phyloP scores from a whole-genome alignment of 2,329 filamentous ascomycete genomes.

The Neopestalotiopsis sp. region DNA sequence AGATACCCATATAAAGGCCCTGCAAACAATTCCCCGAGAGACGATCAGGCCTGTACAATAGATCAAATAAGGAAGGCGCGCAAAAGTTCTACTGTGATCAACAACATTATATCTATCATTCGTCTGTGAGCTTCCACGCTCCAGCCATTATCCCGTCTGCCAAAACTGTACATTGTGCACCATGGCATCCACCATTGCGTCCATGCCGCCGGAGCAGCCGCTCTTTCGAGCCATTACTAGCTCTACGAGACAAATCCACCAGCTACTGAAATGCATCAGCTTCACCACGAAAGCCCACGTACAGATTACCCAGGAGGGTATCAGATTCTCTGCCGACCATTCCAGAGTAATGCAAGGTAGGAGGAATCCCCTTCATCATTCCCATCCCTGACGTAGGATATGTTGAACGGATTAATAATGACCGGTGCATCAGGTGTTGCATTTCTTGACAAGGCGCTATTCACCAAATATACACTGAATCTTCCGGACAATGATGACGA shows the following conservation, averaged over 20 bases:
- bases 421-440: constrained; percentile 62
- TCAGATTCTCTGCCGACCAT: constrained; percentile 89
- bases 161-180: constrained; percentile 25
- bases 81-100: constrained; percentile 27
- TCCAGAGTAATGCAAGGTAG: constrained; percentile 89
- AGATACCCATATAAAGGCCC: constrained; percentile 46
- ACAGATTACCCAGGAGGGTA: constrained; percentile 82
- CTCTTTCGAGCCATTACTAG: constrained; percentile 79
- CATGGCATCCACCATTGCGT: constrained; percentile 24
- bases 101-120: background rate
- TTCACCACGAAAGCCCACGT: constrained; percentile 64
- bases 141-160: constrained; percentile 16
- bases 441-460: constrained; percentile 87
- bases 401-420: constrained; percentile 59
- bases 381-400: constrained; percentile 46
- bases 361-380: constrained; percentile 26
- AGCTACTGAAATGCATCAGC: constrained; percentile 63
- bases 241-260: constrained; percentile 77
- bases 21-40: constrained; percentile 24
- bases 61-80: constrained; percentile 41
- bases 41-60: constrained; percentile 45
- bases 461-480: constrained; percentile 82
- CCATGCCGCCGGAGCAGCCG: constrained; percentile 43
- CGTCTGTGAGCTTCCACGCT: background rate
- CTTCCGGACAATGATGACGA: constrained; percentile 49